Conservation (phyloP, 1,284 basidiomycete genomes). For the Rhodotorula glutinis region DNA sequence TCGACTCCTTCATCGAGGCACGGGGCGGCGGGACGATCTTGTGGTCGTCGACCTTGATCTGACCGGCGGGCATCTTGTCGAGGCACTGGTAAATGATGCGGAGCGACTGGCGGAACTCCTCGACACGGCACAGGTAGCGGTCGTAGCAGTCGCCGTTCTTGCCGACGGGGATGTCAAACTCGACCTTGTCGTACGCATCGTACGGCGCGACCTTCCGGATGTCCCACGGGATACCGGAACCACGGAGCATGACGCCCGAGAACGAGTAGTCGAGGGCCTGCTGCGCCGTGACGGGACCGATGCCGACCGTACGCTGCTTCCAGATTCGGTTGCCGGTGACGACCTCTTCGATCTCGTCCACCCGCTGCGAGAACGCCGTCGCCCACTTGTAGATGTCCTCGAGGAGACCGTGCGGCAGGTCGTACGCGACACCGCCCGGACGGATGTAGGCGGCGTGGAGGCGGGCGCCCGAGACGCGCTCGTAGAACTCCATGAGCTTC, state of each 20-base stretch:
- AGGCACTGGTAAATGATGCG: slow-evolving; percentile 86
- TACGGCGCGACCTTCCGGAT: slow-evolving; percentile 88
- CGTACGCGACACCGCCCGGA: slow-evolving; percentile 96
- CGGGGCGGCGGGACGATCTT: slow-evolving; percentile 96
- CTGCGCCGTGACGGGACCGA: slow-evolving; percentile 87
- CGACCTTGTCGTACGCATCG: slow-evolving; percentile 96
- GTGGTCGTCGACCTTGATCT: slow-evolving; percentile 93
- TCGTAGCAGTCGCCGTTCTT: slow-evolving; percentile 98
- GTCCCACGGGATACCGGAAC: slow-evolving; percentile 94
- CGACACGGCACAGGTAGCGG: slow-evolving; percentile 89
- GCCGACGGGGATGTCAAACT: slow-evolving; percentile 94
- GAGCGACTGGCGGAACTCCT: slow-evolving; percentile 94
- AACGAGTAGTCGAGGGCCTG: slow-evolving; percentile 91
- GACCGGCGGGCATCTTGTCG: slow-evolving; percentile 95
- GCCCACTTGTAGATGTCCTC: slow-evolving; percentile 98
- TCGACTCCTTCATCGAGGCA: slow-evolving; percentile 97
- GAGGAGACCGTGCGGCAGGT: slow-evolving; percentile 90
- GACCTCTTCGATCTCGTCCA: slow-evolving; percentile 98
- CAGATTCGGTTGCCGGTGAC: slow-evolving; percentile 97
- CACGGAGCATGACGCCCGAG: slow-evolving; percentile 94
- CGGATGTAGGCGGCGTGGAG: slow-evolving; percentile 97
- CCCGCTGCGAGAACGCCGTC: slow-evolving; percentile 78
- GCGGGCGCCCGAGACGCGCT: slow-evolving; percentile 95
- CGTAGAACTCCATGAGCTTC: slow-evolving; percentile 99
- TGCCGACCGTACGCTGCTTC: slow-evolving; percentile 88